Evolutionary conservation across 495 filamentous ascomycete species (phyloP).

Genomic region (Penicillium dipodomyicola): DNA sequence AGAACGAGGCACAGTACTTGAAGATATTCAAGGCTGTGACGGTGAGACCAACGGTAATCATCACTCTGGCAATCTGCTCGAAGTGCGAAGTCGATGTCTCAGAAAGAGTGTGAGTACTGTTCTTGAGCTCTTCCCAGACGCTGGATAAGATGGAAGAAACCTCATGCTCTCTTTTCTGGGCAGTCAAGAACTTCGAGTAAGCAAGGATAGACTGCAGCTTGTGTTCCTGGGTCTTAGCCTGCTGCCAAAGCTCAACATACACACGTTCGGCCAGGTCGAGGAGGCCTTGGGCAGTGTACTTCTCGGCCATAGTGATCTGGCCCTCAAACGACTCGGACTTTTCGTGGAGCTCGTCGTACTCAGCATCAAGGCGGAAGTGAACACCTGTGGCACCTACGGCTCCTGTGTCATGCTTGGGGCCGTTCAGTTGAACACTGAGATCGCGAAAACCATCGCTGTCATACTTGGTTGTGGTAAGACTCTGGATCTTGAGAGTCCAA

Average conservation of each 20-base stretch:
- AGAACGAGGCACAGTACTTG: conserved; percentile 33
- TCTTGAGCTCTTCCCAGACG: conserved; percentile 37
- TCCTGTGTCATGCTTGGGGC: conserved; percentile 16
- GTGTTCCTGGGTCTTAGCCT: conserved; percentile 32
- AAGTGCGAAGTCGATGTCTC: conserved; percentile 30
- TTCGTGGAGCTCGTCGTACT: conserved; percentile 22
- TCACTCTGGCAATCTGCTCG: conserved; percentile 34
- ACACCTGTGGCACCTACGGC: conserved; percentile 21
- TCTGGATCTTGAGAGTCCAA: conserved; percentile 15
- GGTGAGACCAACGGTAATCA: conserved; percentile 34
- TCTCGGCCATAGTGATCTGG: conserved; percentile 23
- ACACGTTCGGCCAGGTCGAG: conserved; percentile 28
- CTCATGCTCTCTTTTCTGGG: conserved; percentile 31
- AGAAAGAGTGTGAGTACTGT: conserved; percentile 22
- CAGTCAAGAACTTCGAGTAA: conserved; percentile 35
- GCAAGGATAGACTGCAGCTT: conserved; percentile 30
- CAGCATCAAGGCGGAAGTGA: conserved; percentile 21
- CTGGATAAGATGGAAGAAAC: conserved; percentile 37
- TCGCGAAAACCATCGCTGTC: conserved; percentile 17
- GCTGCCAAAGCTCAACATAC: conserved; percentile 41
- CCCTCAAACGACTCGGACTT: conserved; percentile 24
- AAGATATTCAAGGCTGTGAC: conserved; percentile 34
- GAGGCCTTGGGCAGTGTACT: conserved; percentile 23
- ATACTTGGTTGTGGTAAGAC: conserved; percentile 16
- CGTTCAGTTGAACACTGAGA: conserved; percentile 31